Base-by-base conservation (phyloP, 441 rosid species). In the Aquilaria agallochum region DNA sequence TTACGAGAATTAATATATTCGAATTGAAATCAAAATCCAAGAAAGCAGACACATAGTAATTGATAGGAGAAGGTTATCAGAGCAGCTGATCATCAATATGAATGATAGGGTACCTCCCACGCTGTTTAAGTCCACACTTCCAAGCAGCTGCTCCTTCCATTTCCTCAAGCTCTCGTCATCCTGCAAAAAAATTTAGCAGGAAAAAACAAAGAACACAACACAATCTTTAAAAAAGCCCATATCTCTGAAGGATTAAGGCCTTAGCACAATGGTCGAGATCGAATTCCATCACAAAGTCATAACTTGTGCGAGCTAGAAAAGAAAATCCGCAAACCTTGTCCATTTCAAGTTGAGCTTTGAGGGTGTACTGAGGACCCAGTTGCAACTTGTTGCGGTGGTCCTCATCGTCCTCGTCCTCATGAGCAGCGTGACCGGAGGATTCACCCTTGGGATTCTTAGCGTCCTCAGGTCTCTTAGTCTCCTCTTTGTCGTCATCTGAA, bases 131-230 rank as follows among this genome's bases (percentile, higher is more conserved):
- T 82, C 87, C 62, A 82, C 87, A 9, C 74, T 69, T 10, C 87
- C 82, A 59, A 82, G 78, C 46, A 82, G 82, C 36, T 78, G 78
- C 66, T 81, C 86, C 63, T 81, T 81, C 87, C 87, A 82, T 65
- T 74, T 82, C 72, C 84, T 74, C 64, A 82, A 65, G 75, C 87
- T 79, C 67, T 79, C 87, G 62, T 82, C 87, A 46, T 82, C 84
- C 87, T 82, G 44, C 66, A 9, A 31, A 42, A 9, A 50, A 50
- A 58, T 53, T 50, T 58, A 36, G 50, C 12, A 31, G 4, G 11
- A 50, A 59, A 34, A 31, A 2, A 50, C 49, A 20, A 53, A 20
- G 9, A 53, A 9, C 31, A 46, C 33, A 1, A 42, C n/a, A 56
- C 34, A 53, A 33, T 27, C 11, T 12, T 15, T 56, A 30, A 56